A percentile compares a stretch with the other conserved stretches of the same genome.
These are phyloP conservation scores for Venturia aucupariae DNA, from an alignment of 2,329 filamentous ascomycete genomes.

Conservation along the genomic window DNA sequence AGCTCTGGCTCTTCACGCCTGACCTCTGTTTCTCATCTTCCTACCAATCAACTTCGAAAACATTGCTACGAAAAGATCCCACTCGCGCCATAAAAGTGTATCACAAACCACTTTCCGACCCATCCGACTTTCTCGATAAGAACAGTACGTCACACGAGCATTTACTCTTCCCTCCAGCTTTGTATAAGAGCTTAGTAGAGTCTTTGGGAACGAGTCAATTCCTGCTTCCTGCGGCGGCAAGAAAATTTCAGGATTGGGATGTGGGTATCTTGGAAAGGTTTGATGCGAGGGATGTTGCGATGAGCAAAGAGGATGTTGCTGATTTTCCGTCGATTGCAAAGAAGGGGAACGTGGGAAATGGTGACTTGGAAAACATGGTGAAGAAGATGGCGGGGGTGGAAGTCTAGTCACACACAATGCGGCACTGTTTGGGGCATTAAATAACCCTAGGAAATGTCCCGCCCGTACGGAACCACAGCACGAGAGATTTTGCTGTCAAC, in stretches of 20 bases:
- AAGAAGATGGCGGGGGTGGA: neutral
- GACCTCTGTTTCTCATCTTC: conserved; percentile 48
- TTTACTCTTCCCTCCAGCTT: conserved; percentile 40
- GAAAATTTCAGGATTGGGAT: conserved; percentile 56
- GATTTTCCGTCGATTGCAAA: neutral
- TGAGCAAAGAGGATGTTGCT: neutral
- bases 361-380: neutral
- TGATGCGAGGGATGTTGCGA: neutral
- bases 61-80: conserved; percentile 24
- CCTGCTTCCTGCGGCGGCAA: conserved; percentile 47
- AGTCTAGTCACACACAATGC: too few relatives aligned
- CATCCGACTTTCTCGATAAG: conserved; percentile 24
- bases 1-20: conserved; percentile 53
- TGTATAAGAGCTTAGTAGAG: conserved; percentile 38
- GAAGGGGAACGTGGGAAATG: neutral
- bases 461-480: too few relatives aligned
- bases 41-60: neutral
- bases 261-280: conserved; percentile 55
- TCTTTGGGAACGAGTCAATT: conserved; percentile 41
- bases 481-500: too few relatives aligned
- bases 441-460: too few relatives aligned
- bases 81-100: conserved; percentile 50
- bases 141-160: conserved; percentile 38
- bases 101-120: conserved; percentile 33
- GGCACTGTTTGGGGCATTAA: too few relatives aligned